A percentile compares a stretch with the other conserved stretches of the same genome.
These are phyloP conservation scores for Cryptococcus jaspeensis DNA, from an alignment of 1,284 basidiomycete species.

Conservation along the genomic window DNA sequence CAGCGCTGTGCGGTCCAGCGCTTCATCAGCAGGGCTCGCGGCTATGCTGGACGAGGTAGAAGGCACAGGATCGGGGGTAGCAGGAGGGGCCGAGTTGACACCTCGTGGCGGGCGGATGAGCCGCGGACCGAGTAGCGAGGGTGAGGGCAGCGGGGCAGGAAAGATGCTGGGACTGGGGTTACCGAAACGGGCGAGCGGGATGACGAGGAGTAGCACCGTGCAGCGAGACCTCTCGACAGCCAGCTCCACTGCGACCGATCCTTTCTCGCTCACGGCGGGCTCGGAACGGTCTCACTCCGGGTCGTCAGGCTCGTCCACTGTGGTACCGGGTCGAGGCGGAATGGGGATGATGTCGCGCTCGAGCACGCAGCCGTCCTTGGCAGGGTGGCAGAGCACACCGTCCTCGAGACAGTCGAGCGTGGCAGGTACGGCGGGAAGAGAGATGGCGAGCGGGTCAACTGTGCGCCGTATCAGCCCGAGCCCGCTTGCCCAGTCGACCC, in stretches of 20 bases:
- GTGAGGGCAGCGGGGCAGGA: constrained; percentile 10
- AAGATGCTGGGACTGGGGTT: constrained; percentile 11
- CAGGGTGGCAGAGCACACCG: constrained; percentile 3
- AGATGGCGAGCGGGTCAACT: constrained; percentile 3
- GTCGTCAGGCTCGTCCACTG: constrained; percentile 29
- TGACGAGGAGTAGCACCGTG: constrained; percentile 16
- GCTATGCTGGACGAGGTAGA: constrained; percentile 17
- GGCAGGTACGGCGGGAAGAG: neutral
- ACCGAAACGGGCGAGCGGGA: constrained; percentile 15
- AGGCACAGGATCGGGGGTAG: too few relatives aligned
- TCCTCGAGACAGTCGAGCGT: neutral
- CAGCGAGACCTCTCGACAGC: constrained; percentile 1
- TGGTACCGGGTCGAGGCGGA: constrained; percentile 16
- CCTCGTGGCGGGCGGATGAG: constrained; percentile 5
- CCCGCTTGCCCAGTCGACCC: constrained; percentile 19
- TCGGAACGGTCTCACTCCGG: constrained; percentile 18
- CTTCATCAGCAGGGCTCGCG: constrained; percentile 13
- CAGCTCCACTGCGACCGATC: constrained; percentile 8
- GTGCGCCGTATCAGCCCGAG: constrained; percentile 22
- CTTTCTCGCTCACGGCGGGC: constrained; percentile 9
- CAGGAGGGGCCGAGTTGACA: neutral
- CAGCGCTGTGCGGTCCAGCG: constrained; percentile 7
- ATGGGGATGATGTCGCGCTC: constrained; percentile 12
- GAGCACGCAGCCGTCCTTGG: constrained; percentile 17
- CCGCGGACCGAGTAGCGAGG: neutral